Conservation (phyloP, 1,284 basidiomycete species). For the Entoloma clypeatum region DNA sequence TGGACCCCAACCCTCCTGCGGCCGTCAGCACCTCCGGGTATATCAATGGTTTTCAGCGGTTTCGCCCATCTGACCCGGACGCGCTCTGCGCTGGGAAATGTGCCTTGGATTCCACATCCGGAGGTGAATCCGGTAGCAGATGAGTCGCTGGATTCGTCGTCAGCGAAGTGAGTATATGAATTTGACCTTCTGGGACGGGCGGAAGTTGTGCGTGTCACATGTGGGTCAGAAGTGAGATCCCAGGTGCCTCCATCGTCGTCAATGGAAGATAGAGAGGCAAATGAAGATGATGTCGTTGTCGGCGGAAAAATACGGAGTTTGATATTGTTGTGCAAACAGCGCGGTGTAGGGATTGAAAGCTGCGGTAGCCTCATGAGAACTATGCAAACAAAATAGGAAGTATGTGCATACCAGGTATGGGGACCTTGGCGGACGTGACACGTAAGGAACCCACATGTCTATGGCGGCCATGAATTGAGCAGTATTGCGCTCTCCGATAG, state of each 20-base stretch:
- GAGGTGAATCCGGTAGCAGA: conserved; percentile 54
- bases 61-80: conserved; percentile 75
- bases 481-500: conserved; percentile 53
- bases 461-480: conserved; percentile 76
- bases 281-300: conserved; percentile 50
- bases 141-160: conserved; percentile 77
- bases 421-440: conserved; percentile 59
- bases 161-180: conserved; percentile 67
- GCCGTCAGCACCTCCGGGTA: conserved; percentile 44
- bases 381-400: neutral
- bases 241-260: conserved; percentile 65
- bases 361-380: conserved; percentile 24
- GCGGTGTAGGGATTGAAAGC: conserved; percentile 71
- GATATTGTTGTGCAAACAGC: conserved; percentile 72
- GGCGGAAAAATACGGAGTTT: conserved; percentile 70
- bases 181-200: conserved; percentile 47
- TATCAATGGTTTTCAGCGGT: conserved; percentile 49
- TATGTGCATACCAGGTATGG: conserved; percentile 59
- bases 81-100: conserved; percentile 71
- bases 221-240: conserved; percentile 75
- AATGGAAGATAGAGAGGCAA: conserved; percentile 69
- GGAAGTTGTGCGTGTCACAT: conserved; percentile 55
- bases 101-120: conserved; percentile 66
- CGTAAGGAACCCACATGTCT: conserved; percentile 68
- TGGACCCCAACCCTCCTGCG: conserved; percentile 64